A percentile compares a stretch with the other conserved stretches of the same genome.
These are phyloP conservation scores for Clarireedia monteithiana DNA, from an alignment of 2,329 filamentous ascomycete species.

Conservation along the genomic window DNA sequence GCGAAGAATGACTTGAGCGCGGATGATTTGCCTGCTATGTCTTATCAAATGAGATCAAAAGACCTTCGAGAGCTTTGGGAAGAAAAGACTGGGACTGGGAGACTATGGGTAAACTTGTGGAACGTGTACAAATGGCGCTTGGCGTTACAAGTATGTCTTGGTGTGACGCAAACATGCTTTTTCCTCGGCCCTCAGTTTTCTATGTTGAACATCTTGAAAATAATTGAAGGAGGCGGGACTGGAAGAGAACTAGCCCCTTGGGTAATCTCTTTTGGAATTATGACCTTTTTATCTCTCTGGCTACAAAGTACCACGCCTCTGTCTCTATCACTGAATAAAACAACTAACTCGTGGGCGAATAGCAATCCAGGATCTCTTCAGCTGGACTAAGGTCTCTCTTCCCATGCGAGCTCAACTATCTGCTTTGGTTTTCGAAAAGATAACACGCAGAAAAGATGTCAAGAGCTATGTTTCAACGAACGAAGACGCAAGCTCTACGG, in stretches of 20 bases:
- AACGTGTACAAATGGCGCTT: conserved; percentile 41
- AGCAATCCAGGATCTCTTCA: conserved; percentile 51
- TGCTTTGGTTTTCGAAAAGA: conserved; percentile 66
- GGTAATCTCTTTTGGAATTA: conserved; percentile 10
- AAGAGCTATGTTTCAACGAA: conserved; percentile 38
- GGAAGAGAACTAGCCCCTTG: conserved; percentile 12
- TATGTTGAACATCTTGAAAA: conserved; percentile 17
- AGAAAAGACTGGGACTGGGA: not conserved
- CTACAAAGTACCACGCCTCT: conserved; percentile 14
- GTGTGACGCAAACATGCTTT: conserved; percentile 11
- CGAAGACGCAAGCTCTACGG: conserved; percentile 29
- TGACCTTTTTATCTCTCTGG: conserved; percentile 39
- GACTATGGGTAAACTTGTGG: conserved; percentile 33
- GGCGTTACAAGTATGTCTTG: conserved; percentile 13
- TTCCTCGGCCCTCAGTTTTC: conserved; percentile 16
- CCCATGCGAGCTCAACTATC: conserved; percentile 62
- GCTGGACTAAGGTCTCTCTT: conserved; percentile 25
- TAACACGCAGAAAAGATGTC: conserved; percentile 64
- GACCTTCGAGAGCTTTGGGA: conserved; percentile 42
- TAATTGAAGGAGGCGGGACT: conserved; percentile 12
- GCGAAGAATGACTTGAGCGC: conserved; percentile 52
- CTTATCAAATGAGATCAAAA: conserved; percentile 42
- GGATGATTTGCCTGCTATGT: conserved; percentile 51
- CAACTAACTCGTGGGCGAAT: conserved; percentile 45
- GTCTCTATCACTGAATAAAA: conserved; percentile 6